phyloP scores from a whole-genome alignment of 2,329 filamentous ascomycete genomes.

The Apiospora rasikravindrae region DNA sequence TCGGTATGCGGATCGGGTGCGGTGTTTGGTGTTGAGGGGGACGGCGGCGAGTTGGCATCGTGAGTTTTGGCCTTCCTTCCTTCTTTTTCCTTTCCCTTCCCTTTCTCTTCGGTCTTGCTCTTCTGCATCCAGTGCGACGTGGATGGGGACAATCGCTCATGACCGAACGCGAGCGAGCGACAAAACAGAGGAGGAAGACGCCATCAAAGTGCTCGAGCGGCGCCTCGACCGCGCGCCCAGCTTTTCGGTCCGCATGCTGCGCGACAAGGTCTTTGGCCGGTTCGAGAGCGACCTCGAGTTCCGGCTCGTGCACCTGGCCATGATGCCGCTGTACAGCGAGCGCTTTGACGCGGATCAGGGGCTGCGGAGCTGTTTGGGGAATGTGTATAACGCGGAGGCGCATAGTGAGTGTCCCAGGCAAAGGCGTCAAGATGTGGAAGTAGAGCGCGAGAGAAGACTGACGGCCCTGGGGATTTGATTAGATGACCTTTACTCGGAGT shows the following conservation, averaged over 20 bases:
- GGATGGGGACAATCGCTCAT: no score
- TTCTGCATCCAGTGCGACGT: no score
- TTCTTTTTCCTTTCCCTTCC: neutral
- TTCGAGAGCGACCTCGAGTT: slow-evolving; percentile 46
- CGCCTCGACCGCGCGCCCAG: slow-evolving; percentile 41
- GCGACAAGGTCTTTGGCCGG: slow-evolving; percentile 43
- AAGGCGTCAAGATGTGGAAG: no score
- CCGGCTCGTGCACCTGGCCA: slow-evolving; percentile 42
- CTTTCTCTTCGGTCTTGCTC: no score
- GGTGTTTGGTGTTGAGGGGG: slow-evolving; percentile 42
- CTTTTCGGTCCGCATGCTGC: slow-evolving; percentile 44
- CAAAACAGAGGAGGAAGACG: slow-evolving; percentile 41
- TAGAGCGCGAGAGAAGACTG: no score
- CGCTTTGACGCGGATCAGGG: slow-evolving; percentile 40
- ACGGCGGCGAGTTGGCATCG: slow-evolving; percentile 45
- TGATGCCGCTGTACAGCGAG: slow-evolving; percentile 44
- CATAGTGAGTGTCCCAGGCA: slow-evolving; percentile 41
- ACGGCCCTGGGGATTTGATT: neutral
- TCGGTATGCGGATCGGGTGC: slow-evolving; percentile 39
- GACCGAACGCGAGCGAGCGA: no score
- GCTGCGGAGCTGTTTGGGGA: slow-evolving; percentile 36
- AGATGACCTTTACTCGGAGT: slow-evolving; percentile 43
- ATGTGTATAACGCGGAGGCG: slow-evolving; percentile 42
- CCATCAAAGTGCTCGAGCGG: slow-evolving; percentile 38
- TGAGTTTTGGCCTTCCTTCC: slow-evolving; percentile 25